Evolutionary conservation across 495 filamentous ascomycete genomes (phyloP), one percentile per base, ranked within the genome.

Genomic region (Penicillium maclennaniae): DNA sequence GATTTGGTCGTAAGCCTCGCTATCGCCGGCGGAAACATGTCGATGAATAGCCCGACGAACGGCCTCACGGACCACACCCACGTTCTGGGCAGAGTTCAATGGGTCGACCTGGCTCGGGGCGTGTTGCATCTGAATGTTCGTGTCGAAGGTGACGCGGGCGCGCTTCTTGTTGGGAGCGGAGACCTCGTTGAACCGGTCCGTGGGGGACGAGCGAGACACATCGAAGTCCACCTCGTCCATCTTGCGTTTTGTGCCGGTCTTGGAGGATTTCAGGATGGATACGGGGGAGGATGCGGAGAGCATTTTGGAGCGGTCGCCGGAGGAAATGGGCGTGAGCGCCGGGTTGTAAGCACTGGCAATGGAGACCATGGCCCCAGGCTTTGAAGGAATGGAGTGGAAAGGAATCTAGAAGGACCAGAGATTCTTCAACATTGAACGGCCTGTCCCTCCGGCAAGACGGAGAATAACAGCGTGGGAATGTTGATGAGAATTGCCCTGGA

Each of bases 11-110:
- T 95, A 95, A 43, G 77, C 81, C 47, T 83, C 80, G 52, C 82
- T 84, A 57, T 92, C 87, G 45, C 83, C 83, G 14, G 64, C 66
- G 15, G 66, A 65, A 25, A 76, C 73, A 60, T 78, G 71, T 60
- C 89, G 84, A 56, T 91, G 84, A 15, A 97, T 79, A 1, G 87
- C 89, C 53, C 82, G 78, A 61, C 78, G 79, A 28, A 95, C 85
- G 56, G 92, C 88, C 38, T 86, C 83, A 31, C 81, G 79, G 28
- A 88, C 72, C 10, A 86, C 71, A 20, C 81, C 79, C 37, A 76
- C 62, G 49, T 77, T 77, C 79, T 90, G 79, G 66, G 83, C 71
- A 70, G 85, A 47, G 5, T 3, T 45, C 8, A 43, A 34, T 6
- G 51, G 39, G 23, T 58, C 45, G n/a, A 55, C 53, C 12, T 56